These are phyloP conservation scores for Candida gorgasii DNA, from an alignment of 805 yeast genomes.

Conservation along the genomic window DNA sequence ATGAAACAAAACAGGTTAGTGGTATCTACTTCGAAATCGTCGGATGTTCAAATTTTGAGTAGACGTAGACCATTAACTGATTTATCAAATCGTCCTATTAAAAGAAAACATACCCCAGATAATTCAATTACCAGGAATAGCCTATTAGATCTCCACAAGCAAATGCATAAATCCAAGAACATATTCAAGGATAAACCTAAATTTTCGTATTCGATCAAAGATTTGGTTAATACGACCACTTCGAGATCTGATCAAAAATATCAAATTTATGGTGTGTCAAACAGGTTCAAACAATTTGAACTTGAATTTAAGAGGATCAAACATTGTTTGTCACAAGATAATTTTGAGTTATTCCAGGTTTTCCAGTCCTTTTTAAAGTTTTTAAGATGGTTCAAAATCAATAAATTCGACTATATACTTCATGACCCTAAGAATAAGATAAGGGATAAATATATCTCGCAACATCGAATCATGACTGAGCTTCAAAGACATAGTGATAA, in stretches of 20 bases:
- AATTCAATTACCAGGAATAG: neutral
- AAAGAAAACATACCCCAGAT: neutral
- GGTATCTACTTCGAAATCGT: neutral
- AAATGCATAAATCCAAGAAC: neutral
- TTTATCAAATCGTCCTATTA: constrained; percentile 4
- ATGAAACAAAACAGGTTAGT: constrained; percentile 1
- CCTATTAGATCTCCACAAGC: constrained; percentile 3
- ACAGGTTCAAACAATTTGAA: constrained; percentile 3
- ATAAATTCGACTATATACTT: constrained; percentile 14
- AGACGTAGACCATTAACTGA: constrained; percentile 7
- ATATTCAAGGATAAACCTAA: neutral
- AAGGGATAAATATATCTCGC: no score
- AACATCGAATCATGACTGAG: no score
- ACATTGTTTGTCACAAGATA: neutral
- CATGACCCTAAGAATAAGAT: constrained; percentile 10
- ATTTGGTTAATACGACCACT: neutral
- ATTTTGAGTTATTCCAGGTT: neutral
- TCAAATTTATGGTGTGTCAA: constrained; percentile 6
- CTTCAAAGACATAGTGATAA: neutral
- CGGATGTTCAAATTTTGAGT: no score
- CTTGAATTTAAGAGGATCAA: constrained; percentile 1
- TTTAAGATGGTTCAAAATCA: constrained; percentile 14
- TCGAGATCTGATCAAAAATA: neutral
- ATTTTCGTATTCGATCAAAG: constrained; percentile 1
- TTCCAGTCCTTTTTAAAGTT: neutral